These are phyloP conservation scores for Chlamydomonas incerta DNA, from an alignment of 139 green algal species.

Conservation along the genomic window DNA sequence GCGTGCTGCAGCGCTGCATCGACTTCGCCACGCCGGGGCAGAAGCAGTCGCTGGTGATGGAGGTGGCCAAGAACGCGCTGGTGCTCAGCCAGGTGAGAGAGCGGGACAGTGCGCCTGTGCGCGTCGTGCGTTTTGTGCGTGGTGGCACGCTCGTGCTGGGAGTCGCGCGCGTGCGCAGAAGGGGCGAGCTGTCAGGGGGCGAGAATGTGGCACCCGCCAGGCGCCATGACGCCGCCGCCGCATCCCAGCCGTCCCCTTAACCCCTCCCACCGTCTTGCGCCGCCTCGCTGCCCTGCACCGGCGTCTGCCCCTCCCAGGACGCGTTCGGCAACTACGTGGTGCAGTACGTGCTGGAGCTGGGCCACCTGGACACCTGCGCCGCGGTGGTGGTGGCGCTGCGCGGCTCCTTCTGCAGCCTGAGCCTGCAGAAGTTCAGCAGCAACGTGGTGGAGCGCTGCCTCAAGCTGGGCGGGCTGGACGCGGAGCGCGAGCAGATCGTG, in stretches of 20 bases:
- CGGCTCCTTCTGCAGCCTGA: slow-evolving; percentile 88
- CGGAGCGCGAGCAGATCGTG: slow-evolving; percentile 84
- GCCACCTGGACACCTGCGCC: slow-evolving; percentile 77
- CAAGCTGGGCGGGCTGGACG: slow-evolving; percentile 89
- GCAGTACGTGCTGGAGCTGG: slow-evolving; percentile 98
- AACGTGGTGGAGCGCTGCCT: slow-evolving; percentile 99
- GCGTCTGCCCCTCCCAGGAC: slow-evolving; percentile 80
- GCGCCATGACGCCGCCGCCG: no score
- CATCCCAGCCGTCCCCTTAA: no score
- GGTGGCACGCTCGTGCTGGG: no score
- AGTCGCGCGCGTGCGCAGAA: no score
- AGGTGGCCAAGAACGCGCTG: slow-evolving; percentile 88
- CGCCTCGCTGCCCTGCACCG: not conserved
- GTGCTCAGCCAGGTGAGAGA: slow-evolving; percentile 83
- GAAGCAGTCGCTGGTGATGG: slow-evolving; percentile 81
- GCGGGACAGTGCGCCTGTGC: not conserved
- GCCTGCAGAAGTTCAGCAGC: slow-evolving; percentile 97
- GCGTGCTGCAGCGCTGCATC: slow-evolving; percentile 99
- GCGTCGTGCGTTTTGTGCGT: no score
- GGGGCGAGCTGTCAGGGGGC: no score
- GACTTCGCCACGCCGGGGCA: slow-evolving; percentile 92
- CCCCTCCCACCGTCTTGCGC: no score
- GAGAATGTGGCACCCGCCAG: no score
- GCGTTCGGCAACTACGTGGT: slow-evolving; percentile 99
- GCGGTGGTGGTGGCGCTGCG: slow-evolving; percentile 83